Evolutionary conservation across 2,329 filamentous ascomycete species (phyloP), one percentile per base, ranked within the genome.

Genomic region (Stemphylium vesicarium): DNA sequence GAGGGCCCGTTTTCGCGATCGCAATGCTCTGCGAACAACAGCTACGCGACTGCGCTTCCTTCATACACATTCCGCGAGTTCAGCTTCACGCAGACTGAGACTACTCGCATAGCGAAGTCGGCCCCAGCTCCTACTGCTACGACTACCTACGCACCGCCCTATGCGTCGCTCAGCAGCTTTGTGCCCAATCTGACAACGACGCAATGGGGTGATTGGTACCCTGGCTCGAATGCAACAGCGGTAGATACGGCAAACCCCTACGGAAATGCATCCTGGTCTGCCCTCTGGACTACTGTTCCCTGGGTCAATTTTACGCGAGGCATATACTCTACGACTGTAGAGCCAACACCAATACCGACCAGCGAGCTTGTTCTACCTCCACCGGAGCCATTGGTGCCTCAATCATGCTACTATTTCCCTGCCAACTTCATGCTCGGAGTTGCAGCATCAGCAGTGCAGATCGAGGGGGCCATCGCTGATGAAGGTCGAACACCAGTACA

Each of bases 291-390:
- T 4, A 53, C 62, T 1, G 70, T 75, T 5, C 66, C 69, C 4
- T 65, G 73, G 40, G 60, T 68, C 10, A 77, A 76, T 35, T 76
- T 78, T 41, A 77, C 74, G 8, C 61, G 62, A 22, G 68, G 66
- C 51, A 57, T 79, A n/a, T 78, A 79, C 56, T 77, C 76, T 2
- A 83, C 83, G 0, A 86, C 84, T 0, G 83, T 84, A 2, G 77
- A 74, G 4, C 82, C 84, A 0, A 87, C 83, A 0, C 78, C 84
- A 0, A 70, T 87, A 1, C 81, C 84, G 0, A 82, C 76, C 1
- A 80, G 73, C 48, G 82, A 86, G 52, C 76, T 87, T 1, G 73
- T 86, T 5, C 75, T 85, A 0, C 85, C 84, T 0, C 84, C 85
- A 0, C 66, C 74, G 1, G 79, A 82, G 43, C 83, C 82, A 54